A percentile compares a stretch with the other conserved stretches of the same genome.
Conservation (phyloP, 2,329 filamentous ascomycete genomes). For the Penicillium palitans region DNA sequence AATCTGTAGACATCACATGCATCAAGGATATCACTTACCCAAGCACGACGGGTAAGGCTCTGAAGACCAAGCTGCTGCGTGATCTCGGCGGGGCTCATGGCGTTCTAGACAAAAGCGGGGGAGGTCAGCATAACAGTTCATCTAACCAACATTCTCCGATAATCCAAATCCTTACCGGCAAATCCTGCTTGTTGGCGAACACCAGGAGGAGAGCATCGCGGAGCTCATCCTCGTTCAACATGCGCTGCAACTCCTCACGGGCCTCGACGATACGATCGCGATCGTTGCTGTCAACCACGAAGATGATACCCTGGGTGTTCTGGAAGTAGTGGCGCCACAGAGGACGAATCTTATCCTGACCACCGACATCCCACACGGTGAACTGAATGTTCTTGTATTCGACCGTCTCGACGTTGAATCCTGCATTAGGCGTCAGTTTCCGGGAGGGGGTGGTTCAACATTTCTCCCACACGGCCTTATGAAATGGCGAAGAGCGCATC, state of each 20-base stretch:
- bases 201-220: slow-evolving; percentile 94
- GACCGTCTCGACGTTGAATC: slow-evolving; percentile 99
- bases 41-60: slow-evolving; percentile 96
- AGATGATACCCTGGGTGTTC: slow-evolving; percentile 99
- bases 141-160: neutral
- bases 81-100: slow-evolving; percentile 99
- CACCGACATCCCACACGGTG: slow-evolving; percentile 99
- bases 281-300: slow-evolving; percentile 99
- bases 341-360: slow-evolving; percentile 99
- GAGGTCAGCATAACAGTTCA: slow-evolving; percentile 28
- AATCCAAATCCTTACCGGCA: slow-evolving; percentile 68
- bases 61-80: slow-evolving; percentile 99
- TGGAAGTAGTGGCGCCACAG: slow-evolving; percentile 99
- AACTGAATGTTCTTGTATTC: slow-evolving; percentile 99
- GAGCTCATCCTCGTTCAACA: slow-evolving; percentile 98
- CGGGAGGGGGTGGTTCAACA: neutral
- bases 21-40: slow-evolving; percentile 66
- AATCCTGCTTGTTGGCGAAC: slow-evolving; percentile 99
- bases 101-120: slow-evolving; percentile 65
- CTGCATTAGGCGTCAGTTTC: slow-evolving; percentile 45
- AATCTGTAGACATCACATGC: neutral
- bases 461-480: neutral
- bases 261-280: slow-evolving; percentile 97
- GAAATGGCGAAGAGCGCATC: slow-evolving; percentile 4
- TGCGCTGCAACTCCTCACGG: slow-evolving; percentile 92